A percentile compares a stretch with the other conserved stretches of the same genome.
phyloP scores from a whole-genome alignment of 805 yeast species.

The Candida awuae region DNA sequence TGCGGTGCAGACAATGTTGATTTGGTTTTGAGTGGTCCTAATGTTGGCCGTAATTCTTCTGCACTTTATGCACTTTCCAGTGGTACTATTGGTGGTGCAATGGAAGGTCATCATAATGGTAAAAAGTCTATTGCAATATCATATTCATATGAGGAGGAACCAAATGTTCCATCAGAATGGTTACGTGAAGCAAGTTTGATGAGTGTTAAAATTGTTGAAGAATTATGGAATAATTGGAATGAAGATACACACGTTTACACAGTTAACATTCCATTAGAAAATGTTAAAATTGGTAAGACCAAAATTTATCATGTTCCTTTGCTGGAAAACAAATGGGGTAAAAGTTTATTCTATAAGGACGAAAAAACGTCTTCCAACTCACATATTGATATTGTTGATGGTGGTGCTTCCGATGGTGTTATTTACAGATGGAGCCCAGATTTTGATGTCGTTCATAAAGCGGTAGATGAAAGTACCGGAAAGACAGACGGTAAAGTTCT shows the following conservation, averaged over 20 bases:
- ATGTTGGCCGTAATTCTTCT: conserved; percentile 87
- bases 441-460: conserved; percentile 56
- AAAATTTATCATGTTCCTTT: conserved; percentile 70
- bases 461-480: conserved; percentile 34
- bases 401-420: conserved; percentile 33
- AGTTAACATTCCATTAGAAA: conserved; percentile 72
- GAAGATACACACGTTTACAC: conserved; percentile 60
- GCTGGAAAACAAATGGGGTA: conserved; percentile 69
- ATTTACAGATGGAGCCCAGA: conserved; percentile 81
- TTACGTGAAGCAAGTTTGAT: conserved; percentile 60
- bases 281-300: conserved; percentile 46
- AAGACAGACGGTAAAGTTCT: conserved; percentile 68
- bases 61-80: conserved; percentile 83
- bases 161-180: conserved; percentile 39
- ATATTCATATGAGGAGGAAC: conserved; percentile 61
- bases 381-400: conserved; percentile 40
- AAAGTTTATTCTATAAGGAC: conserved; percentile 18
- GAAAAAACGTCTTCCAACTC: conserved; percentile 13
- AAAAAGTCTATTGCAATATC: conserved; percentile 73
- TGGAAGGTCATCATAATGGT: conserved; percentile 79
- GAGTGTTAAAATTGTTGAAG: conserved; percentile 53
- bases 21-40: conserved; percentile 89
- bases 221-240: conserved; percentile 55
- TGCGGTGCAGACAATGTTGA: conserved; percentile 55
- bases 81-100: conserved; percentile 95